Base-by-base conservation (phyloP, 148 eudicot genomes). In the Silene latifolia region DNA sequence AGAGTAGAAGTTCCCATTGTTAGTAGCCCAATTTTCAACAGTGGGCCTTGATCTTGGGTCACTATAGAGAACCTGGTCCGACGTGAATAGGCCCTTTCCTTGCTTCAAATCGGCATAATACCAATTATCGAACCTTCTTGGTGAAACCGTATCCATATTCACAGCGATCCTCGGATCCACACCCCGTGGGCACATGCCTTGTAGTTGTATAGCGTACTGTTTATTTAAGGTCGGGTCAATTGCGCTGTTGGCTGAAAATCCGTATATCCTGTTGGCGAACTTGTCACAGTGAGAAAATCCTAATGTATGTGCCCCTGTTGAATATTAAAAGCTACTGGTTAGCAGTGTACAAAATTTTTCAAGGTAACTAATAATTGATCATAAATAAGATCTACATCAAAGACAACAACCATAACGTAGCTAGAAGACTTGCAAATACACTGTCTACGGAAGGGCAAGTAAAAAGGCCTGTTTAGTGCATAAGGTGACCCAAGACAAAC, bases 211-310 rank as follows among this genome's bases (percentile, higher is more conserved):
- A 0, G 86, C 97, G 14, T 88, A 94, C 4, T 69, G 24, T 23
- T 56, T 35, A 83, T 90, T 74, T 21, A 94, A 82, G 39, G 86
- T 90, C 19, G 98, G 98, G 79, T 94, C 98, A 13, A 88, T 79
- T 17, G 80, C 51, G 54, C 73, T 84, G 4, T 57, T 78, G 1
- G 67, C 21, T 71, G 78, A 78, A 83, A 89, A 94, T 74, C 81
- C 91, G 87, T 88, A 94, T 21, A 91, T 83, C 61, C 98, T 80
- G 46, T 86, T 87, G 5, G 90, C 61, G 74, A 94, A 91, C 75
- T 81, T 80, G 86, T 35, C 18, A 60, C 98, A 94, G 76, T 94
- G 98, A 0, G 98, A 86, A 76, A 91, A 91, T 72, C 98, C 98
- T 0, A 94, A 75, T 0, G 90, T 89, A 75, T 94, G 98, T 19